Base-by-base conservation (phyloP, 1,139 yeast genomes). In the Candida smagusa region DNA sequence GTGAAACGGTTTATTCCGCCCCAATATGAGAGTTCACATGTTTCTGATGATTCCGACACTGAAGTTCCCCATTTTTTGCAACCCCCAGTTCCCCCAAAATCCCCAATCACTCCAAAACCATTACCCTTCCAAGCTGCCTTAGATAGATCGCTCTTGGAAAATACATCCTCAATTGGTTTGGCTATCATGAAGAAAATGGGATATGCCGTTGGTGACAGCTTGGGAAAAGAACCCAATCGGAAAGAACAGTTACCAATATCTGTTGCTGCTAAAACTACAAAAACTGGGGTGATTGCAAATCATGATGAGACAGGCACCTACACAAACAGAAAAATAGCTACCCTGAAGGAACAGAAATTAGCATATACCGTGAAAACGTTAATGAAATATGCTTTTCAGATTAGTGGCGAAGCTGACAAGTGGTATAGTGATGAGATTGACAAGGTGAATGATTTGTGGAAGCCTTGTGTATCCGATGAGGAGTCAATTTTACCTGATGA, bases 101-200 rank as follows among this genome's bases (percentile, higher is more conserved):
- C 19, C 5, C 19, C 19, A 16, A 16, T 3, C 5, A 5, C 19
- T 16, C 19, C 19, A 16, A 16, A 16, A 16, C n/a, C n/a, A n/a
- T 4, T 16, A 16, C 19, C 19, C 3, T 16, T 16, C 19, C 13
- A 16, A 21, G 23, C 7, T 9, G 9, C 19, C 9, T 13, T 40
- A 4, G 30, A 37, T 13, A 32, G 31, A 9, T 43, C 49, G 7
- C 28, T 48, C 6, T 42, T 44, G 22, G 44, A 37, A 6, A 26
- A 37, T 19, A 16, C 30, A 13, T 32, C 53, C 7, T 68, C 77
- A 0, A 63, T 69, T 33, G 84, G 81, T 0, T 58, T 74, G 22
- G 47, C 62, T 6, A 76, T 78, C 42, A 76, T 78, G 83, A 59
- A 65, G 44, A 69, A 64, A 48, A 77, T 78, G 83, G 84, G 84